phyloP scores from a whole-genome alignment of 2,329 filamentous ascomycete species.

The Sarocladium oryzae region DNA sequence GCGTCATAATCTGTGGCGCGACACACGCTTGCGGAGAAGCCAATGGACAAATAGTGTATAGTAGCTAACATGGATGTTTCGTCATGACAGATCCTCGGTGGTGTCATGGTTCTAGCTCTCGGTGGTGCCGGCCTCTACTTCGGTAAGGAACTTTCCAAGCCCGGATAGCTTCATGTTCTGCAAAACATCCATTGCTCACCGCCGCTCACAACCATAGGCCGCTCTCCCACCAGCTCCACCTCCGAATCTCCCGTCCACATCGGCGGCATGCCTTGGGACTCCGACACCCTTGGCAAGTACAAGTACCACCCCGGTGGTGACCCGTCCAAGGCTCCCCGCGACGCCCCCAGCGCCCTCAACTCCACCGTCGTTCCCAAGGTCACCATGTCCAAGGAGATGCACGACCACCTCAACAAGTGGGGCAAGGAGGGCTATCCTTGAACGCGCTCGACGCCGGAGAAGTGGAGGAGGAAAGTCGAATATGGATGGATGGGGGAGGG shows the following conservation, averaged over 20 bases:
- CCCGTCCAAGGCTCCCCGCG: slow-evolving; percentile 64
- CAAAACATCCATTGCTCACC: not conserved
- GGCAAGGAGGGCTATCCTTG: slow-evolving; percentile 81
- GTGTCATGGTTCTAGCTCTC: slow-evolving; percentile 84
- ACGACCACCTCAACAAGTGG: slow-evolving; percentile 99
- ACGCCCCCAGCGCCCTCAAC: slow-evolving; percentile 93
- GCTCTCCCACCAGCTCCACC: slow-evolving; percentile 76
- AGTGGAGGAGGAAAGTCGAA: not conserved
- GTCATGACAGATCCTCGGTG: slow-evolving; percentile 70
- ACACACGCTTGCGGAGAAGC: slow-evolving; percentile 1
- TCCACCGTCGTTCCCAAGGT: slow-evolving; percentile 91
- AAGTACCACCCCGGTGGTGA: slow-evolving; percentile 84
- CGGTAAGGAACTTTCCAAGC: slow-evolving; percentile 41
- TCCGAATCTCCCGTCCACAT: slow-evolving; percentile 68
- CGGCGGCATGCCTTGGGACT: slow-evolving; percentile 89
- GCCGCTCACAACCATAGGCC: slow-evolving; percentile 36
- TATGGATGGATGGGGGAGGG: not conserved
- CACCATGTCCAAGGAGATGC: slow-evolving; percentile 83
- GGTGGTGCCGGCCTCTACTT: slow-evolving; percentile 87
- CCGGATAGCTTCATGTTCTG: slow-evolving; percentile 10
- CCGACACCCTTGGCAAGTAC: slow-evolving; percentile 58
- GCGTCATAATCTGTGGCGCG: slow-evolving; percentile 28
- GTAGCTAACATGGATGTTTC: slow-evolving; percentile 13
- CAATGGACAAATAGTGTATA: slow-evolving; percentile 10
- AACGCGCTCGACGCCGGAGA: not conserved